Evolutionary conservation across 2,329 filamentous ascomycete genomes (phyloP).

Genomic region (Fusarium vanettenii): DNA sequence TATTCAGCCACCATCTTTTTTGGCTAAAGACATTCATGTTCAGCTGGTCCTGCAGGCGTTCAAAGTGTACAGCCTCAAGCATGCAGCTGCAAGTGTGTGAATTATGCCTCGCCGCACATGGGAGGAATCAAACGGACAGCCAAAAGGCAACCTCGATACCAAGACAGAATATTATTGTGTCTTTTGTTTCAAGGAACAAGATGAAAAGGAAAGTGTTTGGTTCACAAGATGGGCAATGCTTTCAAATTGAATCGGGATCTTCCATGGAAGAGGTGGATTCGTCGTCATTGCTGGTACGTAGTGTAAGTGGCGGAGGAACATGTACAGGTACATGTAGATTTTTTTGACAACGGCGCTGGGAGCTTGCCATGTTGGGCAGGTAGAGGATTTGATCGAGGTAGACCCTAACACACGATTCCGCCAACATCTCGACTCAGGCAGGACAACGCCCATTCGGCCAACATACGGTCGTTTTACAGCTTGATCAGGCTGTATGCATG

Average conservation of each 20-base stretch:
- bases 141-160: too few species aligned
- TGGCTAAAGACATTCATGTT: constrained; percentile 15
- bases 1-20: constrained; percentile 26
- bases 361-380: constrained; percentile 36
- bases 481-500: not conserved
- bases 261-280: constrained; percentile 18
- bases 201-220: not conserved
- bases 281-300: constrained; percentile 33
- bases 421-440: not conserved
- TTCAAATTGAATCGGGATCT: not conserved
- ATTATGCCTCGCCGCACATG: not conserved
- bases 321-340: constrained; percentile 19
- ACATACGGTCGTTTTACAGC: not conserved
- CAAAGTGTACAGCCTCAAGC: not conserved
- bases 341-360: constrained; percentile 1
- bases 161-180: not conserved
- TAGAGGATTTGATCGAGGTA: constrained; percentile 16
- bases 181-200: not conserved
- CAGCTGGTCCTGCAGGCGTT: constrained; percentile 7
- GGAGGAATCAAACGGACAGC: not conserved
- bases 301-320: constrained; percentile 20
- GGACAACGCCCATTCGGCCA: not conserved
- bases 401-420: constrained; percentile 17
- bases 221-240: constrained; percentile 14
- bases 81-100: not conserved